Evolutionary conservation across 345 rosid species (phyloP).

Genomic region (Acer yangbiense): DNA sequence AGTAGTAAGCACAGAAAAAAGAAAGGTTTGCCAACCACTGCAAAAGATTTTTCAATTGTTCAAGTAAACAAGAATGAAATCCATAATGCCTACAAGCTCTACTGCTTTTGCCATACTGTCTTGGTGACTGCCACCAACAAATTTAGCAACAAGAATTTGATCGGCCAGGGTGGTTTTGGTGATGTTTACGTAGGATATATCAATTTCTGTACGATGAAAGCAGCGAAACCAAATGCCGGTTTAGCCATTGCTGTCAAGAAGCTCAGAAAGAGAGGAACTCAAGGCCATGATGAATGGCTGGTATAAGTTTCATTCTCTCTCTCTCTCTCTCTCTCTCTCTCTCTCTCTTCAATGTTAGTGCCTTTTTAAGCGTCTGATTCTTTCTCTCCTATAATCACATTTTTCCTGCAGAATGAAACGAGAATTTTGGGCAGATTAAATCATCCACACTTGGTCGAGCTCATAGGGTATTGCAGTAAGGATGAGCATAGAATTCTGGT

Average conservation of each 20-base stretch:
- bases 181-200: slow-evolving; percentile 47
- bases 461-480: slow-evolving; percentile 46
- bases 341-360: slow-evolving; percentile 1
- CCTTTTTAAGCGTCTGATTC: not conserved
- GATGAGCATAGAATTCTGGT: slow-evolving; percentile 41
- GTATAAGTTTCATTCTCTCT: slow-evolving; percentile 24
- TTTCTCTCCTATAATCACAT: not conserved
- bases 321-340: not conserved
- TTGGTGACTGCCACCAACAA: slow-evolving; percentile 38
- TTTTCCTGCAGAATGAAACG: slow-evolving; percentile 34
- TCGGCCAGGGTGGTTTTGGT: slow-evolving; percentile 64
- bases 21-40: not conserved
- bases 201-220: slow-evolving; percentile 23
- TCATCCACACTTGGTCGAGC: slow-evolving; percentile 52
- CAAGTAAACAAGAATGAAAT: slow-evolving; percentile 11
- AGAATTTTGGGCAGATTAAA: slow-evolving; percentile 39
- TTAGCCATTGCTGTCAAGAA: slow-evolving; percentile 46
- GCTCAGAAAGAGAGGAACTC: slow-evolving; percentile 37
- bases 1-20: not conserved
- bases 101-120: slow-evolving; percentile 26
- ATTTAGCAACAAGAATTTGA: slow-evolving; percentile 33
- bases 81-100: slow-evolving; percentile 20
- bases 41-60: slow-evolving; percentile 14
- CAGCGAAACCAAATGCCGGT: slow-evolving; percentile 28
- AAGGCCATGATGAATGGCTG: slow-evolving; percentile 53